Evolutionary conservation across 2,329 filamentous ascomycete genomes (phyloP), one percentile per base, ranked within the genome.

Genomic region (Pyrenophora tritici-repentis): DNA sequence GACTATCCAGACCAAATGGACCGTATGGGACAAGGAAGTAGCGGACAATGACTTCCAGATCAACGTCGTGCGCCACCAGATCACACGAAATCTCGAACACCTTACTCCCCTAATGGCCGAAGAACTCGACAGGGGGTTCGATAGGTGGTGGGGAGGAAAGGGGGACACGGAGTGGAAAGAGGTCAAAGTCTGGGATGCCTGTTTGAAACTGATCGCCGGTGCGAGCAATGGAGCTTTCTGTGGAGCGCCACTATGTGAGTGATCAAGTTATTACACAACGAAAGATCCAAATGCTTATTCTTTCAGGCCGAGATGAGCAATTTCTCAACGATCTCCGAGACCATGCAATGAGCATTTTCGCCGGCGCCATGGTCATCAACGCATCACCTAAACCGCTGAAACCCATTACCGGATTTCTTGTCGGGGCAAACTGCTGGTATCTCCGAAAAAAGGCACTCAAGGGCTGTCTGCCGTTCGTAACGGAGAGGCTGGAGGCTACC

Each of bases 21-120:
- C 56, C 7, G 48, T 59, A 16, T 53, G 56, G 53, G 56, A 59
- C 31, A 53, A 38, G 31, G 50, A 54, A 26, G 53, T 59, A 17
- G 45, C 48, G 7, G 45, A 54, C 17, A 52, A 59, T 10, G 47
- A 53, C 33, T 57, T 59, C 31, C 56, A 59, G 14, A 55, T 59
- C 47, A 59, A 59, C n/a, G 56, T 59, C 16, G 48, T 59, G 13
- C 53, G 56, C 6, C 46, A 59, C 38, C 56, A 59, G 20, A 56
- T 59, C 20, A 59, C 56, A 3, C 35, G 54, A 3, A 59, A 55
- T 31, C 44, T 59, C 24, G 48, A 56, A 29, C 43, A 47, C 26
- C 37, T 59, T n/a, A 59, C 56, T 13, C 54, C 56, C 20, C 44
- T 53, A 9, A 57, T 59, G 45, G 54, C 54, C 14, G 47, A 54